Percentiles rank a stretch among this genome's conserved stretches.
Evolutionary conservation across 495 filamentous ascomycete species (phyloP).

Genomic region (Penicillium herquei): DNA sequence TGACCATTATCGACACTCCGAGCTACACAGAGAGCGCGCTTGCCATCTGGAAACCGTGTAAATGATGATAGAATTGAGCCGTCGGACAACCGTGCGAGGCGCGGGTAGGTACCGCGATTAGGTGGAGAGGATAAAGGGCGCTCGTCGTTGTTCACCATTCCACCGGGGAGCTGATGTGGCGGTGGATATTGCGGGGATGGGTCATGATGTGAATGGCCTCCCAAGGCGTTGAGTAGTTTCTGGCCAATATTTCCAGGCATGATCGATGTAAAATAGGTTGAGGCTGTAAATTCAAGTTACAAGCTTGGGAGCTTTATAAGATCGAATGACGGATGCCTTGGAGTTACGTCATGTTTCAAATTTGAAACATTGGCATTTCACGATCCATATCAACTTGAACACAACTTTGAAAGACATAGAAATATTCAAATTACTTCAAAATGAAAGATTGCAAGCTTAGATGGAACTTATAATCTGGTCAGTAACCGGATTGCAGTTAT

Average conservation of each 20-base stretch:
- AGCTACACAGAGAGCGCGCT: slow-evolving; percentile 32
- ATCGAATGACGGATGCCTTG: too few species aligned
- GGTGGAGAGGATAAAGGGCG: slow-evolving; percentile 39
- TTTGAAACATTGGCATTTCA: too few species aligned
- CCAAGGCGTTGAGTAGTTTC: slow-evolving; percentile 37
- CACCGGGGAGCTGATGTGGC: slow-evolving; percentile 17
- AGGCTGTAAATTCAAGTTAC: too few species aligned
- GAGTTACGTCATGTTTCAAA: too few species aligned
- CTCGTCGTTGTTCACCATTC: slow-evolving; percentile 37
- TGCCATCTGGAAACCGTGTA: slow-evolving; percentile 32
- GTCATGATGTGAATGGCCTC: slow-evolving; percentile 16
- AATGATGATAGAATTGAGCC: slow-evolving; percentile 42
- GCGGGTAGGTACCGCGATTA: slow-evolving; percentile 41
- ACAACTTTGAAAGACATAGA: too few species aligned
- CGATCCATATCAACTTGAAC: too few species aligned
- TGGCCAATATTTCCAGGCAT: slow-evolving; percentile 38
- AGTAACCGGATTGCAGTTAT: too few species aligned
- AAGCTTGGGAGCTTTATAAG: too few species aligned
- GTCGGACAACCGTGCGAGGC: slow-evolving; percentile 37
- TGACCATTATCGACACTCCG: slow-evolving; percentile 37
- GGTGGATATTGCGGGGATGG: neutral
- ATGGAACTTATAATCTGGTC: too few species aligned
- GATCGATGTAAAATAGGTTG: neutral
- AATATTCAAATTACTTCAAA: too few species aligned
- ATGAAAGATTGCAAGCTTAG: too few species aligned